Percentiles rank a stretch among this genome's conserved stretches.
Conservation (phyloP, 805 yeast genomes). For the Candida patagonica region DNA sequence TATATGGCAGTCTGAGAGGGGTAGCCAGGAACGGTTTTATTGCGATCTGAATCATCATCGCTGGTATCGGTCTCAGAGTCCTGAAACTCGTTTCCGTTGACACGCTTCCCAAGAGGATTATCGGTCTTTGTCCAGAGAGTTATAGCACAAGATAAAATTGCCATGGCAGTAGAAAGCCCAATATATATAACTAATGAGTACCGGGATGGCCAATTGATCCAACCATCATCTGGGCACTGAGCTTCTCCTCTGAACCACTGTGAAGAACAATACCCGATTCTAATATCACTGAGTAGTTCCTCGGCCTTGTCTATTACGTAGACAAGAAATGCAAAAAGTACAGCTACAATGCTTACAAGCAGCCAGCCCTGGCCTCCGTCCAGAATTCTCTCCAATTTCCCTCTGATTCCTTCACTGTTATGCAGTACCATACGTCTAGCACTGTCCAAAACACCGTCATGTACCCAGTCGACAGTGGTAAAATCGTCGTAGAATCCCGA, state of each 20-base stretch:
- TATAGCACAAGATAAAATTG: conserved; percentile 35
- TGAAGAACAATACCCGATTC: conserved; percentile 41
- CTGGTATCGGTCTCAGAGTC: conserved; percentile 2
- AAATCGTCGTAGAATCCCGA: conserved; percentile 43
- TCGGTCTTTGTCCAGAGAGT: conserved; percentile 40
- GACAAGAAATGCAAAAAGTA: conserved; percentile 41
- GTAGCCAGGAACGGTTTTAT: not conserved
- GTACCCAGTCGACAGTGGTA: conserved; percentile 54
- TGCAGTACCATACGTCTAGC: conserved; percentile 33
- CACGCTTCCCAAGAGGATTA: conserved; percentile 18
- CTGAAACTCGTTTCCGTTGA: not conserved
- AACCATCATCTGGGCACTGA: not conserved
- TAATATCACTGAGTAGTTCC: conserved; percentile 39
- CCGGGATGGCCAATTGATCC: conserved; percentile 24
- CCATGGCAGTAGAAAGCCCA: conserved; percentile 33
- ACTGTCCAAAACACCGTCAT: conserved; percentile 38
- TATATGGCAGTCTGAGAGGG: conserved; percentile 29
- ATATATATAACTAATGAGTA: conserved; percentile 25
- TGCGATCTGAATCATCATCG: not conserved
- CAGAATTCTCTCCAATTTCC: conserved; percentile 25
- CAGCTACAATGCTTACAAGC: conserved; percentile 37
- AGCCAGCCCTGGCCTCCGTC: conserved; percentile 42
- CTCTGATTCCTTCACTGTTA: conserved; percentile 28
- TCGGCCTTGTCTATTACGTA: conserved; percentile 41
- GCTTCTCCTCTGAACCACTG: conserved; percentile 30